Conservation (phyloP, 2,329 filamentous ascomycete species). For the Aspergillus sp. region DNA sequence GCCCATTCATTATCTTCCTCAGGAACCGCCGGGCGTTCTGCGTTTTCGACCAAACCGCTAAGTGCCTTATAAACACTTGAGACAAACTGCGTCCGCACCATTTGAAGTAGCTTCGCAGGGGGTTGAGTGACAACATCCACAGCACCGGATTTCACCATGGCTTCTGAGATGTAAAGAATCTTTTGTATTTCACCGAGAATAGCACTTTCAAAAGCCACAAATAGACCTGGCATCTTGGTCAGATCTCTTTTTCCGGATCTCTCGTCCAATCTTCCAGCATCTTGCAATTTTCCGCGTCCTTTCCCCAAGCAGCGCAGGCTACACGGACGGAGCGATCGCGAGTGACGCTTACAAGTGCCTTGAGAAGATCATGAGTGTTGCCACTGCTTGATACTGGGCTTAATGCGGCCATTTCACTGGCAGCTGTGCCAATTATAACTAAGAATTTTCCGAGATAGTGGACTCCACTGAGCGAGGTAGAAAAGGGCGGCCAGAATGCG, state of each 20-base stretch:
- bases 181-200: constrained; percentile 86
- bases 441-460: constrained; percentile 83
- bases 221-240: constrained; percentile 84
- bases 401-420: constrained; percentile 77
- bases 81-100: constrained; percentile 88
- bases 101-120: constrained; percentile 79
- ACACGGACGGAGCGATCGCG: constrained; percentile 82
- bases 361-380: constrained; percentile 65
- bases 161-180: constrained; percentile 88
- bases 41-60: constrained; percentile 95
- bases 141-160: constrained; percentile 67
- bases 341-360: constrained; percentile 67
- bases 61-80: constrained; percentile 90
- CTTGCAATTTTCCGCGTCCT: constrained; percentile 88
- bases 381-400: constrained; percentile 57
- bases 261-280: constrained; percentile 91
- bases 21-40: constrained; percentile 67
- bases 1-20: constrained; percentile 53
- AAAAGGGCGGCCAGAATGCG: constrained; percentile 92
- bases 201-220: constrained; percentile 78
- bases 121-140: constrained; percentile 79
- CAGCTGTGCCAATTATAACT: constrained; percentile 76
- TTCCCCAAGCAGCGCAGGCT: constrained; percentile 85
- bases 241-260: constrained; percentile 74
- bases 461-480: constrained; percentile 87